Percentiles rank a stretch among this genome's conserved stretches.
Conservation (phyloP, 2,329 filamentous ascomycete species). For the Penicillium sp. region DNA sequence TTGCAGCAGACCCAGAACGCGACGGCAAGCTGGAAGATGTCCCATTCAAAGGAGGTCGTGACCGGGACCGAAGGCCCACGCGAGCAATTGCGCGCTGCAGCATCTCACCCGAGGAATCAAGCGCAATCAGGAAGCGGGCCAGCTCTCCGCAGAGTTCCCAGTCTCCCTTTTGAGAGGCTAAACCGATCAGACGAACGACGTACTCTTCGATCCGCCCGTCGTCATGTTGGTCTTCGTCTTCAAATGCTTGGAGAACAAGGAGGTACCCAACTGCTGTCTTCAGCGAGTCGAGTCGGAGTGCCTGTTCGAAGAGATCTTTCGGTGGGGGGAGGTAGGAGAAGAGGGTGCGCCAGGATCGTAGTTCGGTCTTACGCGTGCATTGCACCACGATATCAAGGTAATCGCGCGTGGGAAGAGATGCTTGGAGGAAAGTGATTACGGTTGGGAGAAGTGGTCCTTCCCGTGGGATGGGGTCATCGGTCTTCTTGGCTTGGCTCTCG, state of each 20-base stretch:
- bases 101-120: constrained; percentile 80
- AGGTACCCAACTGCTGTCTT: constrained; percentile 96
- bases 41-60: constrained; percentile 14
- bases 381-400: constrained; percentile 95
- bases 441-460: constrained; percentile 39
- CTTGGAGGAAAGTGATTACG: constrained; percentile 59
- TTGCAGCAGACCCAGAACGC: constrained; percentile 22
- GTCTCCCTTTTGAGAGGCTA: constrained; percentile 77
- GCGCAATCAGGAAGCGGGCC: constrained; percentile 85
- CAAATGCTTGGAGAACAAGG: constrained; percentile 81
- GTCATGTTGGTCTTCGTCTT: constrained; percentile 46
- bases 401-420: constrained; percentile 61
- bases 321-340: constrained; percentile 88
- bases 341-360: constrained; percentile 88
- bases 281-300: constrained; percentile 72
- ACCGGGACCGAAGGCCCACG: constrained; percentile 29
- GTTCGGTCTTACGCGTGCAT: constrained; percentile 94
- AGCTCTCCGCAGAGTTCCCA: constrained; percentile 96
- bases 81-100: constrained; percentile 48
- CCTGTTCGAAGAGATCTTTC: constrained; percentile 88
- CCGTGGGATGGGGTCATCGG: constrained; percentile 22
- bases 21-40: constrained; percentile 9
- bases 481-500: constrained; percentile 27
- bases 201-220: constrained; percentile 50
- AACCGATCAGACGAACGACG: constrained; percentile 70